phyloP scores from a whole-genome alignment of 192 early-diverging fungal species.

The Coemansia sp. region DNA sequence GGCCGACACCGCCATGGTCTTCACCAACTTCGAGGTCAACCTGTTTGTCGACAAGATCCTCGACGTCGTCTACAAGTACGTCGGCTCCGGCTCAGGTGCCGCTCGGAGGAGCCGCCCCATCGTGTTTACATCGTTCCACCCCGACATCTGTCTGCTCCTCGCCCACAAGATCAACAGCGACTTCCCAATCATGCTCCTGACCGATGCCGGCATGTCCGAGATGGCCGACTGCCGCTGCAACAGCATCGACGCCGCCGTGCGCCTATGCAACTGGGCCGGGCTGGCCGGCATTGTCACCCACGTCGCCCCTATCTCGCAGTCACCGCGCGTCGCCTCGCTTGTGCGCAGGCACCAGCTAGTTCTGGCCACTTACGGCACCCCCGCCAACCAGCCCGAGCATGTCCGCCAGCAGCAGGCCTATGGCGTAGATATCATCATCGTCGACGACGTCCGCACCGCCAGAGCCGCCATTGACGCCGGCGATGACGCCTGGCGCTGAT shows the following conservation, averaged over 20 bases:
- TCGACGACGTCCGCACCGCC: constrained; percentile 63
- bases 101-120: constrained; percentile 66
- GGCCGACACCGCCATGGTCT: constrained; percentile 73
- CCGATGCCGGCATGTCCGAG: constrained; percentile 71
- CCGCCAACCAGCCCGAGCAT: constrained; percentile 73
- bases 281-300: constrained; percentile 81
- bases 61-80: constrained; percentile 63
- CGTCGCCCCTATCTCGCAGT: constrained; percentile 70
- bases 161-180: constrained; percentile 80
- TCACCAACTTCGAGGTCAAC: constrained; percentile 76
- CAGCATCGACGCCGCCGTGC: constrained; percentile 74
- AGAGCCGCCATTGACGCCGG: constrained; percentile 30
- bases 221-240: constrained; percentile 82
- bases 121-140: constrained; percentile 92
- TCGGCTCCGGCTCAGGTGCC: constrained; percentile 3
- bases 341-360: constrained; percentile 70
- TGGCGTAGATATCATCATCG: constrained; percentile 88
- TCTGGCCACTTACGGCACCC: constrained; percentile 81
- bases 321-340: constrained; percentile 67
- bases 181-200: constrained; percentile 91
- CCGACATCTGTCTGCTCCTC: constrained; percentile 80
- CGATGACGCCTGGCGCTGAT: constrained; percentile 6
- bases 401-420: constrained; percentile 70
- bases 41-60: constrained; percentile 84
- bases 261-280: constrained; percentile 70